Evolutionary conservation across 352 stramenopile genomes (phyloP).

Genomic region (Phytophthora boehmeriae): DNA sequence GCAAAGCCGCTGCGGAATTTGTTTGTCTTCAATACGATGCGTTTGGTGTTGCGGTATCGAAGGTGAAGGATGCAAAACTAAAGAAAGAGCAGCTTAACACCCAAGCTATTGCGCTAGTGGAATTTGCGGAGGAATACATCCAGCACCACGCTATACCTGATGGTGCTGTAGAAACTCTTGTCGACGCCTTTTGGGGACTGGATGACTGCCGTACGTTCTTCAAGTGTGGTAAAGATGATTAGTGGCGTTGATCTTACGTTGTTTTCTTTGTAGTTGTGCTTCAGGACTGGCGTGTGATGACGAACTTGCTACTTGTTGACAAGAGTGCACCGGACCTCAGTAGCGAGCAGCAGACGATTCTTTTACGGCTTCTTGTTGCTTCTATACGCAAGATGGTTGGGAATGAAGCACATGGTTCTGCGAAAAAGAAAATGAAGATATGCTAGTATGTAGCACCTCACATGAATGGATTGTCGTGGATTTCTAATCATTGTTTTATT

Average conservation of each 20-base stretch:
- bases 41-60: constrained; percentile 80
- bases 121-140: constrained; percentile 90
- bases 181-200: constrained; percentile 86
- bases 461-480: background rate
- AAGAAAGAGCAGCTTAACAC: constrained; percentile 86
- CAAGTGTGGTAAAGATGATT: background rate
- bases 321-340: constrained; percentile 83
- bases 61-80: constrained; percentile 56
- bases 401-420: constrained; percentile 25
- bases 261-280: constrained; percentile 67
- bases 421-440: constrained; percentile 59
- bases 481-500: background rate
- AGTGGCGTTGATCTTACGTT: constrained; percentile 4
- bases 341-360: constrained; percentile 79
- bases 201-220: constrained; percentile 82
- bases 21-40: constrained; percentile 89
- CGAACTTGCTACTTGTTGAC: constrained; percentile 75
- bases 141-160: constrained; percentile 66
- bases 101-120: constrained; percentile 88
- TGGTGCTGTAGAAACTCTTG: constrained; percentile 71
- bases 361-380: constrained; percentile 75
- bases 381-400: constrained; percentile 66
- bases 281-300: constrained; percentile 79
- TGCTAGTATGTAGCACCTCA: constrained; percentile 45
- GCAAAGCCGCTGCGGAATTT: constrained; percentile 83